phyloP scores from a whole-genome alignment of 306 rosid genomes.

The Gleditsia sinensis region DNA sequence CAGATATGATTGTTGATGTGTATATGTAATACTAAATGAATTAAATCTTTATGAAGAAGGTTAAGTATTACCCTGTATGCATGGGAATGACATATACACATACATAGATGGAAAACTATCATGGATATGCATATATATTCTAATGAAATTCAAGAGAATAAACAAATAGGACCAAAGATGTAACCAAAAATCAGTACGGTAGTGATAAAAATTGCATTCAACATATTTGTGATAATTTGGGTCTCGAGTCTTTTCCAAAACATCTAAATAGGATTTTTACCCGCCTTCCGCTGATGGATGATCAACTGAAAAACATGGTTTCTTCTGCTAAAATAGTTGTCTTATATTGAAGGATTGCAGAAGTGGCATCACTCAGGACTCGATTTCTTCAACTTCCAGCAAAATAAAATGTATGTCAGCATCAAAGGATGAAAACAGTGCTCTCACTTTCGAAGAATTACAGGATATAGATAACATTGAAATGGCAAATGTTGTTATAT shows the following conservation, averaged over 20 bases:
- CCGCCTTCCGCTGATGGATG: slow-evolving; percentile 8
- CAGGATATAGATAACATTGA: slow-evolving; percentile 78
- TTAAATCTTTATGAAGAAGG: not conserved
- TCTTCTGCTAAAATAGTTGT: slow-evolving; percentile 35
- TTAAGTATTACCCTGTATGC: not conserved
- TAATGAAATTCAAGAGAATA: not conserved
- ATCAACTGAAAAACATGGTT: not conserved
- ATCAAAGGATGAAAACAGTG: slow-evolving; percentile 40
- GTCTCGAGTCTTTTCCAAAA: slow-evolving; percentile 13
- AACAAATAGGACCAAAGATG: not conserved
- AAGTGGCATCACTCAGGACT: slow-evolving; percentile 61
- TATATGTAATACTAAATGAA: not conserved
- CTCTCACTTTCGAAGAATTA: slow-evolving; percentile 67
- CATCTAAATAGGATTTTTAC: slow-evolving; percentile 10
- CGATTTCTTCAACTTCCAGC: slow-evolving; percentile 49
- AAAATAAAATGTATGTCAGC: slow-evolving; percentile 39
- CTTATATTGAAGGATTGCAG: slow-evolving; percentile 57
- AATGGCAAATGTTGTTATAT: slow-evolving; percentile 88
- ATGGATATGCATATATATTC: slow-evolving; percentile 6
- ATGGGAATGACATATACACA: no score
- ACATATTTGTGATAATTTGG: slow-evolving; percentile 1
- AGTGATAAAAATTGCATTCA: slow-evolving; percentile 7
- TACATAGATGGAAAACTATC: not conserved
- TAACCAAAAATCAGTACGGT: not conserved
- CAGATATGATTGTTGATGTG: not conserved